phyloP scores from a whole-genome alignment of 805 yeast species.

The Candida patagonica region DNA sequence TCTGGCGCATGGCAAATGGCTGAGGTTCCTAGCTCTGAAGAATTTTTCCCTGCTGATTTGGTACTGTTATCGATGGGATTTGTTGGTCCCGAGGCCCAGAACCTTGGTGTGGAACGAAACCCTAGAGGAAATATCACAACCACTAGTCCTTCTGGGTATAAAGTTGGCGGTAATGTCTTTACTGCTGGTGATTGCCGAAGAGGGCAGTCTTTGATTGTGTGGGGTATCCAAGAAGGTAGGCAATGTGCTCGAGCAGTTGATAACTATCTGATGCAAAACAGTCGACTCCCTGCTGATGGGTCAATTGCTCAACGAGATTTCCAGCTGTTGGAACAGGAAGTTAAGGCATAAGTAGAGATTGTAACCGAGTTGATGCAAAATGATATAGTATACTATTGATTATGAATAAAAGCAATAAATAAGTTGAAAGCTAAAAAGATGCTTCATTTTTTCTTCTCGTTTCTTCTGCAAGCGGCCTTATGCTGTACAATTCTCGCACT shows the following conservation, averaged over 20 bases:
- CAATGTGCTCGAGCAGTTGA: constrained; percentile 97
- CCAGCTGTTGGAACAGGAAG: constrained; percentile 1
- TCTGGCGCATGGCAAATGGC: constrained; percentile 99
- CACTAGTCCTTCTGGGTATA: constrained; percentile 53
- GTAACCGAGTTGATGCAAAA: too few relatives aligned
- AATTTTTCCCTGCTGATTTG: constrained; percentile 87
- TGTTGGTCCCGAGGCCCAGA: constrained; percentile 87
- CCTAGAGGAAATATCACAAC: constrained; percentile 76
- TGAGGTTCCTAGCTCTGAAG: constrained; percentile 92
- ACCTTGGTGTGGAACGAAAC: constrained; percentile 55
- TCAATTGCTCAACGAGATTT: constrained; percentile 66
- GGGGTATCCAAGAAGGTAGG: constrained; percentile 99
- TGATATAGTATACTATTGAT: too few relatives aligned
- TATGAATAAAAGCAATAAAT: too few relatives aligned
- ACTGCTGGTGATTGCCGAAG: constrained; percentile 99
- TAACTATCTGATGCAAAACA: constrained; percentile 60
- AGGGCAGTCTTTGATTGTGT: constrained; percentile 95
- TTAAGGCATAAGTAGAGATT: too few relatives aligned
- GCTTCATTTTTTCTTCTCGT: too few relatives aligned
- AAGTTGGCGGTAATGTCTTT: constrained; percentile 65
- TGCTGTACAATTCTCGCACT: constrained; percentile 2
- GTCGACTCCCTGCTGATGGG: constrained; percentile 89
- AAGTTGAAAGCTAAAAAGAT: too few relatives aligned
- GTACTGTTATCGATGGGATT: constrained; percentile 96
- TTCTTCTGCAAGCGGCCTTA: too few relatives aligned